A percentile compares a stretch with the other conserved stretches of the same genome.
Conservation (phyloP, 306 rosid genomes). For the Vigna unguiculata region DNA sequence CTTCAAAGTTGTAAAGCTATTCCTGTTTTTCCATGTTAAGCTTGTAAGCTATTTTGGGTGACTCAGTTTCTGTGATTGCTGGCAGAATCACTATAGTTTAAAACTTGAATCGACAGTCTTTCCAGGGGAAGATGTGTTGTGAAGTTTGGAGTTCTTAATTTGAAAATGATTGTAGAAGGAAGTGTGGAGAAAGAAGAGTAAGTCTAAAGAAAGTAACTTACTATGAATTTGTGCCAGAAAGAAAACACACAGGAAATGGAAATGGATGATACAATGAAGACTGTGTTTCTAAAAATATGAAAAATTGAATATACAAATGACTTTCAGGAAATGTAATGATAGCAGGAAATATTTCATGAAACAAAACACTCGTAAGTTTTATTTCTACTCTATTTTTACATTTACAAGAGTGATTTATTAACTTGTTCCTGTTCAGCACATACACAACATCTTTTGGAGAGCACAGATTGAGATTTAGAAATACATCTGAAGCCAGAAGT, state of each 20-base stretch:
- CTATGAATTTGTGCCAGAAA: neutral
- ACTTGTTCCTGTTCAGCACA: neutral
- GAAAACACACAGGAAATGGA: neutral
- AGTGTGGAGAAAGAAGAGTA: neutral
- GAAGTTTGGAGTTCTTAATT: neutral
- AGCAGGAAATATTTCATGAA: neutral
- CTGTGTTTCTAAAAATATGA: neutral
- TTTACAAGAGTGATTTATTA: slow-evolving; percentile 4
- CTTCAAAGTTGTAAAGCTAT: neutral
- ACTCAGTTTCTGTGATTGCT: neutral
- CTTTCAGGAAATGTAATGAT: neutral
- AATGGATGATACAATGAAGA: neutral
- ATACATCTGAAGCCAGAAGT: neutral
- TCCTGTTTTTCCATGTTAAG: neutral
- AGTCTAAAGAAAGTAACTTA: neutral
- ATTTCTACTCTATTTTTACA: neutral
- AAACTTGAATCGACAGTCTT: neutral
- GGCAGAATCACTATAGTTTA: neutral
- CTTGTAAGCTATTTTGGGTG: neutral
- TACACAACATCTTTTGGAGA: neutral
- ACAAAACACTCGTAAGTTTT: neutral
- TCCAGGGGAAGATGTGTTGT: neutral
- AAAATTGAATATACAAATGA: neutral
- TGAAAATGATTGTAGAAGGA: neutral
- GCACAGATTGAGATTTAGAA: slow-evolving; percentile 1